Conservation (phyloP, 768 basidiomycete genomes). For the Tephrocybe rancida region DNA sequence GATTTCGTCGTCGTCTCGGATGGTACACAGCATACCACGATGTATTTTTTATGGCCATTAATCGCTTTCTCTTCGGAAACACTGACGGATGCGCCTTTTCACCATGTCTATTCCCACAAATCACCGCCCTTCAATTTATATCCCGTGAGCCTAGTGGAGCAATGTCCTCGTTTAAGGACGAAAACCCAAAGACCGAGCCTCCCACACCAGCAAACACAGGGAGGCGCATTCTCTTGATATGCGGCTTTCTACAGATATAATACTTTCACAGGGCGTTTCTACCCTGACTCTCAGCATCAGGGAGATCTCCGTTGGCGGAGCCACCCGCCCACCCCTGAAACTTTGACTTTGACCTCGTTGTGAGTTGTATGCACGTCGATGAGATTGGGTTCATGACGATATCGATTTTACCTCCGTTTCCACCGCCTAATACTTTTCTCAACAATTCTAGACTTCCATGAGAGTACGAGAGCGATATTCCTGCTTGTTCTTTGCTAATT, state of each 20-base stretch:
- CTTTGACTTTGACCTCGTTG: not conserved
- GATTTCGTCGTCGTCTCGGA: not conserved
- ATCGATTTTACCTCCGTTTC: constrained; percentile 5
- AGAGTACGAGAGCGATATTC: not conserved
- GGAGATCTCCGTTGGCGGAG: constrained; percentile 11
- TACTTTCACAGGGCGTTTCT: constrained; percentile 3
- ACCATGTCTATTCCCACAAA: not conserved
- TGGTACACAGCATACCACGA: not conserved
- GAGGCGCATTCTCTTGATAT: constrained; percentile 4
- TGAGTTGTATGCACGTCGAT: not conserved
- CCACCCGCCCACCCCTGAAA: not conserved
- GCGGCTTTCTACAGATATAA: not conserved
- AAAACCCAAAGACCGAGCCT: constrained; percentile 1
- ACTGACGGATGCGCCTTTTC: not conserved
- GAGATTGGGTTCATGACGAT: not conserved
- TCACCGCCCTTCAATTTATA: not conserved
- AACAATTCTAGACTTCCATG: not conserved
- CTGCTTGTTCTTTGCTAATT: constrained; percentile 5
- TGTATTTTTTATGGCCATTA: not conserved
- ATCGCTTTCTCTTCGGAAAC: constrained; percentile 7
- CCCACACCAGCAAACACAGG: constrained; percentile 4
- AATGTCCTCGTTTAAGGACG: not conserved
- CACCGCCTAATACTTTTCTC: constrained; percentile 1
- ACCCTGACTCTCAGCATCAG: constrained; percentile 7
- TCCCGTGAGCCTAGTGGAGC: constrained; percentile 5